Evolutionary conservation across 2,329 filamentous ascomycete genomes (phyloP).

Genomic region (Verticillium nonalfalfae): DNA sequence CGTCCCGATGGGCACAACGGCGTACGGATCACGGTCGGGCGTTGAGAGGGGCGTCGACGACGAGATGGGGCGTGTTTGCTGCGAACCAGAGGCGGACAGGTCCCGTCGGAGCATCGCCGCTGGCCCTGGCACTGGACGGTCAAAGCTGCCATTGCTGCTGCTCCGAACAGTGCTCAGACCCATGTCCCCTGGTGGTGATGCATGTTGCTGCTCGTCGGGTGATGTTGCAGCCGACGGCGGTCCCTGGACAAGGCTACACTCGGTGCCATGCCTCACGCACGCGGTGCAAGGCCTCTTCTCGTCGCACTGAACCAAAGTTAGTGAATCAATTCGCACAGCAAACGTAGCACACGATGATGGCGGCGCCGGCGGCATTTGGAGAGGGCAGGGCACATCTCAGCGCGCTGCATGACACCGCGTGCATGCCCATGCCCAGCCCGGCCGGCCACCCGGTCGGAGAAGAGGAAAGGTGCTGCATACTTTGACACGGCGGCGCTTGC

Average conservation of each 20-base stretch:
- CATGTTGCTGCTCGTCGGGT: neutral
- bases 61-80: neutral
- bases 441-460: neutral
- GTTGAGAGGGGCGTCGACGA: conserved; percentile 8
- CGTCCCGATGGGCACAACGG: neutral
- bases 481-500: conserved; percentile 29
- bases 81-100: neutral
- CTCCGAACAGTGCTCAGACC: neutral
- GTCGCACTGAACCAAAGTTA: conserved; percentile 23
- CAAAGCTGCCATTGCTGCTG: neutral
- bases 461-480: conserved; percentile 10
- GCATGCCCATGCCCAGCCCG: neutral
- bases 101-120: neutral
- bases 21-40: conserved; percentile 6
- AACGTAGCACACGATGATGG: neutral
- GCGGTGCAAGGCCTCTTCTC: conserved; percentile 28
- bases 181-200: neutral
- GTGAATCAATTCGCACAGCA: neutral
- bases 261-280: conserved; percentile 25
- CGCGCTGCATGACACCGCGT: neutral
- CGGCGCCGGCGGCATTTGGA: no score
- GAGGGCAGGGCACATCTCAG: neutral
- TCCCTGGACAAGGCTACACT: conserved; percentile 17
- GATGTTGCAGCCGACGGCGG: neutral
- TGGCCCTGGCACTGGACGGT: neutral